Conservation (phyloP, 352 stramenopile species). For the Phytophthora pistaciae region DNA sequence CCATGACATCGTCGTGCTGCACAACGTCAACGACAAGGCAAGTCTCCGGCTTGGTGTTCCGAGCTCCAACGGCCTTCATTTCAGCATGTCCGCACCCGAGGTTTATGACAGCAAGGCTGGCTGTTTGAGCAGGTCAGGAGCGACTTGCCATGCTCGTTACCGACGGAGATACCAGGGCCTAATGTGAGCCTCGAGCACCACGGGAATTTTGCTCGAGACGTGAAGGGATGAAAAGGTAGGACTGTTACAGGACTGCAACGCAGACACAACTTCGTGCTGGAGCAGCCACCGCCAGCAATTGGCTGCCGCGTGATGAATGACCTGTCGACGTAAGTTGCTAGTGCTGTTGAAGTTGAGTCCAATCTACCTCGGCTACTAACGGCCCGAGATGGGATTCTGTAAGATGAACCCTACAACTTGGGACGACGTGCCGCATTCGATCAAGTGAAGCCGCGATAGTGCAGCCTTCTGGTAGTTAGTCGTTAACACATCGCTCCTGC, state of each 20-base stretch:
- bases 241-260: not conserved
- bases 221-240: not conserved
- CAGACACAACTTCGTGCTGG: not conserved
- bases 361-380: too few relatives aligned
- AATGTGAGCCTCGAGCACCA: not conserved
- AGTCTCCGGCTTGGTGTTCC: not conserved
- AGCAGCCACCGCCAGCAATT: not conserved
- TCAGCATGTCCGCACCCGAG: too few relatives aligned
- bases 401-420: not conserved
- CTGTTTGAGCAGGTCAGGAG: too few relatives aligned
- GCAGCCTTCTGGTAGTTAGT: too few relatives aligned
- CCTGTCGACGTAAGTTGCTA: not conserved
- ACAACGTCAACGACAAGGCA: too few relatives aligned
- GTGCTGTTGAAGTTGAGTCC: not conserved
- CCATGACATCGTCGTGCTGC: too few relatives aligned
- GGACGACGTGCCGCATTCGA: too few relatives aligned
- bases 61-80: not conserved
- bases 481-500: too few relatives aligned
- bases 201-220: not conserved
- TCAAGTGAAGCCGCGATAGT: too few relatives aligned
- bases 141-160: too few relatives aligned
- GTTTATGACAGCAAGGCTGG: too few relatives aligned
- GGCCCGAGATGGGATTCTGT: not conserved
- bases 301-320: not conserved
- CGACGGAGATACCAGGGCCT: too few relatives aligned